Percentiles rank a stretch among this genome's conserved stretches.
Conservation (phyloP, 257 asterid species). For the Gentiana straminea region DNA sequence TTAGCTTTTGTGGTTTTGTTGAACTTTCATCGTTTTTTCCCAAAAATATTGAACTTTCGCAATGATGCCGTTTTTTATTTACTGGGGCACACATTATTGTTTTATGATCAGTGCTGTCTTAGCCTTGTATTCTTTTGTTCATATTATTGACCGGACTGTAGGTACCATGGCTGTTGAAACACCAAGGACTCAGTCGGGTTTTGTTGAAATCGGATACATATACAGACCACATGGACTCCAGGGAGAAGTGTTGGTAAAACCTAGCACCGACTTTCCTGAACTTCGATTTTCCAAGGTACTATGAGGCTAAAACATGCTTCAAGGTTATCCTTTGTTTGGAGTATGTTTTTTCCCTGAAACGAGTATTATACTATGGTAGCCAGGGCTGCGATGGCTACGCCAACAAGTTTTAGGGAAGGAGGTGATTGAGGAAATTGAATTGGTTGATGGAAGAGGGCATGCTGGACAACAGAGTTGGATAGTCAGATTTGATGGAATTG, state of each 20-base stretch:
- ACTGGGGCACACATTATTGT: no score
- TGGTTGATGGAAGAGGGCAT: slow-evolving; percentile 83
- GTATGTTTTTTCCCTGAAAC: slow-evolving; percentile 14
- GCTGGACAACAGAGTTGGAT: slow-evolving; percentile 78
- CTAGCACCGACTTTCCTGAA: slow-evolving; percentile 75
- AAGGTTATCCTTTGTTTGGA: slow-evolving; percentile 3
- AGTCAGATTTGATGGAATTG: slow-evolving; percentile 46
- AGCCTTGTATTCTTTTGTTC: neutral
- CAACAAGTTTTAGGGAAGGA: slow-evolving; percentile 66
- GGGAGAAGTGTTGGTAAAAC: slow-evolving; percentile 83
- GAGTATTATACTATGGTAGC: slow-evolving; percentile 32
- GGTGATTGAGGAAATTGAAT: slow-evolving; percentile 61
- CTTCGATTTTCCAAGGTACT: slow-evolving; percentile 87
- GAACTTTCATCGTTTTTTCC: no score
- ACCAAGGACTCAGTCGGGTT: slow-evolving; percentile 28
- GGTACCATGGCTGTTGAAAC: slow-evolving; percentile 49
- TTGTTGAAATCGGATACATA: slow-evolving; percentile 75
- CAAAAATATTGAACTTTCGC: no score
- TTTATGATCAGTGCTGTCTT: neutral
- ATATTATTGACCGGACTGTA: slow-evolving; percentile 18
- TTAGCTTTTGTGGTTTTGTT: no score
- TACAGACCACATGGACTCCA: slow-evolving; percentile 79
- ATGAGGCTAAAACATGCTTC: neutral
- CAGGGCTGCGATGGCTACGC: slow-evolving; percentile 92
- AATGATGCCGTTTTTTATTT: no score